These are phyloP conservation scores for Meyerozyma elateridarum DNA, from an alignment of 1,139 yeast genomes.

Conservation along the genomic window DNA sequence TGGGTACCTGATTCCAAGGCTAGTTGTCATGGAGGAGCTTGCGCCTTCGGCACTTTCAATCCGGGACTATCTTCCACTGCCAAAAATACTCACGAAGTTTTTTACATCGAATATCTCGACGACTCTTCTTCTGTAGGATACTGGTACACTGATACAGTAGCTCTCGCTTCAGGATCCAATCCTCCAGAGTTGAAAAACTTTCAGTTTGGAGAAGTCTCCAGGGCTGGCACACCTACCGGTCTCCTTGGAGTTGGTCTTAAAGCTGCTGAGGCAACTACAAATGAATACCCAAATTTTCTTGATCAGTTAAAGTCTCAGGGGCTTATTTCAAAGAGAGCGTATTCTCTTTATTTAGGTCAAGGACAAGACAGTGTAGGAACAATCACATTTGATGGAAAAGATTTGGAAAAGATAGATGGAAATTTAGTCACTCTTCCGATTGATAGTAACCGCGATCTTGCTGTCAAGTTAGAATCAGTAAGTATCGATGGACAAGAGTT, in stretches of 20 bases:
- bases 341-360: conserved; percentile 48
- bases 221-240: conserved; percentile 11
- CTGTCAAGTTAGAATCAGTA: conserved; percentile 1
- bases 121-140: neutral
- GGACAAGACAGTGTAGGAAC: conserved; percentile 36
- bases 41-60: too few relatives aligned
- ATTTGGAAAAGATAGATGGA: conserved; percentile 48
- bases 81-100: neutral
- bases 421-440: conserved; percentile 38
- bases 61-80: neutral
- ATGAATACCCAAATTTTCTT: conserved; percentile 15
- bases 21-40: too few relatives aligned
- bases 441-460: neutral
- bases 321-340: conserved; percentile 44
- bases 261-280: conserved; percentile 9
- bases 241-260: conserved; percentile 17
- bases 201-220: conserved; percentile 17
- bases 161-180: too few relatives aligned
- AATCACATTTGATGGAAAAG: conserved; percentile 56
- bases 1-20: too few relatives aligned
- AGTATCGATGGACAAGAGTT: neutral
- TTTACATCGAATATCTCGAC: conserved; percentile 1
- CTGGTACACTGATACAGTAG: too few relatives aligned
- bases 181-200: conserved; percentile 11
- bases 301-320: conserved; percentile 32